phyloP scores from a whole-genome alignment of 352 stramenopile genomes.

The Vaucheria bursata region DNA sequence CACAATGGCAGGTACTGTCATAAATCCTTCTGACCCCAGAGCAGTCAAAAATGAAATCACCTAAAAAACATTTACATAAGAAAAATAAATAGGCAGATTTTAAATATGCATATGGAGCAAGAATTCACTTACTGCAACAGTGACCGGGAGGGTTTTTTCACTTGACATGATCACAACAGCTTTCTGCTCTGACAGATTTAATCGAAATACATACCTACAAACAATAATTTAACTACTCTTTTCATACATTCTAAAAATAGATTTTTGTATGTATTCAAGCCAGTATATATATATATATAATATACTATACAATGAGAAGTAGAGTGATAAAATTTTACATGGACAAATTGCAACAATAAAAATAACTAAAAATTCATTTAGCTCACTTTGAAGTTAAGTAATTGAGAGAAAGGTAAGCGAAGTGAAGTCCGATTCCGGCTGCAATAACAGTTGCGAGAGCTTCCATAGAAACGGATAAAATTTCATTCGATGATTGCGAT shows the following conservation, averaged over 20 bases:
- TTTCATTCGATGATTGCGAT: conserved; percentile 20
- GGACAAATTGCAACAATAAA: too few relatives aligned
- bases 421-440: conserved; percentile 31
- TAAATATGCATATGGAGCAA: background rate
- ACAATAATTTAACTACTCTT: too few relatives aligned
- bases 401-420: conserved; percentile 38
- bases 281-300: too few relatives aligned
- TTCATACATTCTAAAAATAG: too few relatives aligned
- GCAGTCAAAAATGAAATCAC: background rate
- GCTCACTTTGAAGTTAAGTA: conserved; percentile 20
- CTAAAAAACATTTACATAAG: background rate
- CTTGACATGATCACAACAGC: conserved; percentile 41
- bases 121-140: conserved; percentile 2
- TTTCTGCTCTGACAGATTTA: conserved; percentile 18
- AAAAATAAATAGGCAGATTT: background rate
- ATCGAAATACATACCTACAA: background rate
- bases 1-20: background rate
- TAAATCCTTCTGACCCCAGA: background rate
- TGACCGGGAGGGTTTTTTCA: conserved; percentile 41
- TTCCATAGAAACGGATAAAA: conserved; percentile 14
- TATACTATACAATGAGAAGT: too few relatives aligned
- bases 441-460: conserved; percentile 35
- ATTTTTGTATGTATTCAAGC: too few relatives aligned
- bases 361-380: too few relatives aligned
- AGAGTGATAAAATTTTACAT: too few relatives aligned